Percentiles rank a stretch among this genome's conserved stretches.
Conservation (phyloP, 441 rosid species). For the Corymbia calophylla region DNA sequence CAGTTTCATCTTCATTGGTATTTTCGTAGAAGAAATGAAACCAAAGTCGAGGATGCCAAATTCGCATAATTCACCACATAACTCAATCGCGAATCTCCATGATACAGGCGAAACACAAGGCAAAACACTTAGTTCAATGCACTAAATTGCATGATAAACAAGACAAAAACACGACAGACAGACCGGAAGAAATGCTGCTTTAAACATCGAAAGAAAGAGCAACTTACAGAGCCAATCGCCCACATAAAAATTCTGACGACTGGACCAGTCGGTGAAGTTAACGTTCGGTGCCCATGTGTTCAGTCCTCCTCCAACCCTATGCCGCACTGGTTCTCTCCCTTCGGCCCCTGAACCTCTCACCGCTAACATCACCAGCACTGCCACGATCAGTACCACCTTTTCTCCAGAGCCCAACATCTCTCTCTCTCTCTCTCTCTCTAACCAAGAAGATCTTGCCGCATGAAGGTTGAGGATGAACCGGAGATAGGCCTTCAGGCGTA, state of each 20-base stretch:
- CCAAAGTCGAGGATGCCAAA: neutral
- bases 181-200: neutral
- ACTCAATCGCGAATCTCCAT: neutral
- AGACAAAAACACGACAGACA: neutral
- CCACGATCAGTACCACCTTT: neutral
- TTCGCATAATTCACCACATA: neutral
- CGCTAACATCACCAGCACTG: neutral
- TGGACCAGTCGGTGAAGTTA: conserved; percentile 3
- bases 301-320: conserved; percentile 10
- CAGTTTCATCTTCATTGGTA: neutral
- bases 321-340: neutral
- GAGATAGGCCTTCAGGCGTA: neutral
- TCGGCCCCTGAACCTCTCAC: neutral
- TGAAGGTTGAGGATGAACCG: neutral
- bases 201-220: neutral
- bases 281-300: neutral
- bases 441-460: neutral
- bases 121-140: neutral
- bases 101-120: neutral
- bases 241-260: neutral
- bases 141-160: neutral
- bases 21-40: neutral
- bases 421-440: neutral
- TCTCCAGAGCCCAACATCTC: neutral
- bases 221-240: conserved; percentile 14